A percentile compares a stretch with the other conserved stretches of the same genome.
Conservation (phyloP, 805 yeast species). For the Isabelozyma heimii region DNA sequence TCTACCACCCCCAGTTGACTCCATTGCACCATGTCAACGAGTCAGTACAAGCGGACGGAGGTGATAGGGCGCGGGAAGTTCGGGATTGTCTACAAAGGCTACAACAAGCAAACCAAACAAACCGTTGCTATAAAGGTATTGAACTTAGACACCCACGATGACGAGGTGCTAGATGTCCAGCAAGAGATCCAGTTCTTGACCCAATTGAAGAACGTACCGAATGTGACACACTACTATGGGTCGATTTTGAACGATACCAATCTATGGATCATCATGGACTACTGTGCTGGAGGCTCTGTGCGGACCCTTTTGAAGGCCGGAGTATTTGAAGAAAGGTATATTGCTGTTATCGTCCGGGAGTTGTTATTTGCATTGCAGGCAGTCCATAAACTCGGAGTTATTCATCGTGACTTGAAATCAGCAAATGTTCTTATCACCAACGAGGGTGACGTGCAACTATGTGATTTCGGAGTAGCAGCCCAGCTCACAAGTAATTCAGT, state of each 20-base stretch:
- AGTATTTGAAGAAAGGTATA: slow-evolving; percentile 76
- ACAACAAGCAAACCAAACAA: slow-evolving; percentile 63
- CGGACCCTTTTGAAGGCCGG: slow-evolving; percentile 87
- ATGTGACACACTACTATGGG: slow-evolving; percentile 90
- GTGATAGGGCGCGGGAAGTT: slow-evolving; percentile 95
- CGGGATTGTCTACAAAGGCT: slow-evolving; percentile 93
- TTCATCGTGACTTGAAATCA: slow-evolving; percentile 94
- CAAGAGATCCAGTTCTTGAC: slow-evolving; percentile 86
- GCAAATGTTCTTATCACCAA: slow-evolving; percentile 89
- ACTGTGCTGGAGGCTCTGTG: slow-evolving; percentile 94
- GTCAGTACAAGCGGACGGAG: slow-evolving; percentile 73
- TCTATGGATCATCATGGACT: slow-evolving; percentile 96
- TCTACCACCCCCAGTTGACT: background rate
- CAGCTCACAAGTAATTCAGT: slow-evolving; percentile 71
- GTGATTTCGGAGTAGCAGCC: slow-evolving; percentile 99
- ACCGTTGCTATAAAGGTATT: slow-evolving; percentile 91
- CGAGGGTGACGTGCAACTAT: slow-evolving; percentile 85
- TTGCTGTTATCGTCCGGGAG: slow-evolving; percentile 84
- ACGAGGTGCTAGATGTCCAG: slow-evolving; percentile 93
- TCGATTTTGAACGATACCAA: slow-evolving; percentile 85
- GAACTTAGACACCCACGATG: slow-evolving; percentile 88
- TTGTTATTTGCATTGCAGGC: slow-evolving; percentile 70
- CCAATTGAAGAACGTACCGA: slow-evolving; percentile 80
- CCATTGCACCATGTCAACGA: slow-evolving; percentile 2
- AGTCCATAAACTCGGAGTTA: slow-evolving; percentile 86